These are phyloP conservation scores for Elsinoe fawcettii DNA, from an alignment of 2,329 filamentous ascomycete species.

Conservation along the genomic window DNA sequence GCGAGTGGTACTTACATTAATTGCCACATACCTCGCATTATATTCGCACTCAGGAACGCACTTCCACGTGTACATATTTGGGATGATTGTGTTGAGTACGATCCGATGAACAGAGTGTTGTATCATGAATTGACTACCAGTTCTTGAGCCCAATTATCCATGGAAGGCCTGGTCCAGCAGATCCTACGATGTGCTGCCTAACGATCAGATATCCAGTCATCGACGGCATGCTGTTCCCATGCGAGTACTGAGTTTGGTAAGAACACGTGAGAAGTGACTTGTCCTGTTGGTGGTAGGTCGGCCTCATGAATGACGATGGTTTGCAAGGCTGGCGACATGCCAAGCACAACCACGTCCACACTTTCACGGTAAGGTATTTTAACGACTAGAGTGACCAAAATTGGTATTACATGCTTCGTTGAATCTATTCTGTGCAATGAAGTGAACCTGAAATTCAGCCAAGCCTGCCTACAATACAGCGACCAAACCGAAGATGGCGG, in stretches of 20 bases:
- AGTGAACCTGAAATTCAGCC: neutral
- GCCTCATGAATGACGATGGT: too few species aligned
- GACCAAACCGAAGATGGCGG: constrained; percentile 14
- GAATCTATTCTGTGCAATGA: neutral
- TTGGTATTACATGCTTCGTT: neutral
- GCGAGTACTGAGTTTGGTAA: neutral
- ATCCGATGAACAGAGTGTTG: neutral
- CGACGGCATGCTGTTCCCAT: neutral
- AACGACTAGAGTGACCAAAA: too few species aligned
- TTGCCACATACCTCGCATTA: neutral
- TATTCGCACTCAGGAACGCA: neutral
- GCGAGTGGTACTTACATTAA: neutral
- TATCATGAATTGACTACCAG: neutral
- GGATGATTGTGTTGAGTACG: too few species aligned
- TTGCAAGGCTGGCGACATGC: too few species aligned
- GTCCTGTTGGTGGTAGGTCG: neutral
- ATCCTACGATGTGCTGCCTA: neutral
- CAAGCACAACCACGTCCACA: too few species aligned
- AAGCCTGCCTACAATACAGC: constrained; percentile 6
- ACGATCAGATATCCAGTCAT: neutral
- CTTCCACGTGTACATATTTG: neutral
- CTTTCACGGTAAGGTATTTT: too few species aligned
- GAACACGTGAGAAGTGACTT: neutral
- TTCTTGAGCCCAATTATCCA: neutral
- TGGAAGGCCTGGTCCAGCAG: neutral